Conservation (phyloP, 106 monocot genomes). For the Alisma plantagoaquatica region DNA sequence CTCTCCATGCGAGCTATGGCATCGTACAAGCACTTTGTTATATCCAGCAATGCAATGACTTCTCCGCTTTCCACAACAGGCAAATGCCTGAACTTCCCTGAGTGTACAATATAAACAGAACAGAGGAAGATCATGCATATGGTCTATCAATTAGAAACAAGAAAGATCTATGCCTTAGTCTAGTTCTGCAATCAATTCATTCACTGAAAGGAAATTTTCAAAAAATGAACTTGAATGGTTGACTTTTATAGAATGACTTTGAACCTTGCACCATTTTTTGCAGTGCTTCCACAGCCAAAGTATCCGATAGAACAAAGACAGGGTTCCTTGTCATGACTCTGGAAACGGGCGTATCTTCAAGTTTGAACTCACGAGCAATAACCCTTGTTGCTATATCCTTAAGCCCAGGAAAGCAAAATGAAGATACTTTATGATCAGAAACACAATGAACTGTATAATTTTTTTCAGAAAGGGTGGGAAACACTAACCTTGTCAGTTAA, state of each 20-base stretch:
- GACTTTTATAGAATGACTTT: constrained; percentile 1
- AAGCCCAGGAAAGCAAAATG: constrained; percentile 1
- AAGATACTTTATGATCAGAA: not conserved
- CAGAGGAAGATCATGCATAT: too few species aligned
- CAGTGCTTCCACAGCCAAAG: constrained; percentile 81
- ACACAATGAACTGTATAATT: too few species aligned
- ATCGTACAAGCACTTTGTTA: constrained; percentile 93
- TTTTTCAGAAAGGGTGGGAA: not conserved
- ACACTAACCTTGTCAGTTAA: constrained; percentile 69
- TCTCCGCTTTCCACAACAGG: constrained; percentile 91
- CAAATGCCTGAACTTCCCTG: constrained; percentile 90
- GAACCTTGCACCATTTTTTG: constrained; percentile 96
- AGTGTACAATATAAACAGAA: not conserved
- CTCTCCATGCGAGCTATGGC: constrained; percentile 92
- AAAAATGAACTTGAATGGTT: too few species aligned
- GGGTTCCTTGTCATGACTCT: constrained; percentile 88
- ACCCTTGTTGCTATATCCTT: constrained; percentile 82
- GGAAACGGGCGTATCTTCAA: constrained; percentile 79
- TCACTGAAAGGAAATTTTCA: too few species aligned
- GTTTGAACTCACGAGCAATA: constrained; percentile 68
- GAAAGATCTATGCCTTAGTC: not conserved
- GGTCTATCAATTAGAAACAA: not conserved
- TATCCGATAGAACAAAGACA: constrained; percentile 80
- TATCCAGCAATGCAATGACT: constrained; percentile 85
- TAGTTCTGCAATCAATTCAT: too few species aligned